Percentiles rank a stretch among this genome's conserved stretches.
Conservation (phyloP, 2,329 filamentous ascomycete species). For the Bipolaris victoriae region DNA sequence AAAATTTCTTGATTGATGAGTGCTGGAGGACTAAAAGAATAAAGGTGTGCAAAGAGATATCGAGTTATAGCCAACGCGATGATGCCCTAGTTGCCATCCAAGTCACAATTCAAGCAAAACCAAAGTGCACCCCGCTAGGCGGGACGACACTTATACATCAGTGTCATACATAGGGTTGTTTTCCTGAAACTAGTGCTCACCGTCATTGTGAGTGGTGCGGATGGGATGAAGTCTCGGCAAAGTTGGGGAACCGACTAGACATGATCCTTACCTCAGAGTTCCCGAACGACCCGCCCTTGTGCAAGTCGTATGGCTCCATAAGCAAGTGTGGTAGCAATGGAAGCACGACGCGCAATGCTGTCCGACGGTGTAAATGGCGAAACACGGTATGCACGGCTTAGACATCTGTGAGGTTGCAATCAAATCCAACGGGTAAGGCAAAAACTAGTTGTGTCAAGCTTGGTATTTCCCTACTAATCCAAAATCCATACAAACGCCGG, state of each 20-base stretch:
- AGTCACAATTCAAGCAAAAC: not conserved
- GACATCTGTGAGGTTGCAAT: not conserved
- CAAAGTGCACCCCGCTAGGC: not conserved
- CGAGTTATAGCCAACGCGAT: not conserved
- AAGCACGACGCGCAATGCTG: not conserved
- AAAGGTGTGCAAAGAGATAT: not conserved
- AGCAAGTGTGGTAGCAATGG: not conserved
- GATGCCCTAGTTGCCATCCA: too few relatives aligned
- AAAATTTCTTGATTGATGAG: not conserved
- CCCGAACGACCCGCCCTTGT: slow-evolving; percentile 3
- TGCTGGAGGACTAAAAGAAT: not conserved
- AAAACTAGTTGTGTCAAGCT: slow-evolving; percentile 6
- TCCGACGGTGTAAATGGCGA: not conserved
- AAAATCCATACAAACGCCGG: slow-evolving; percentile 13
- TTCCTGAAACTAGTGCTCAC: not conserved
- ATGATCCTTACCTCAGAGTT: slow-evolving; percentile 6
- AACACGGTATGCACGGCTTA: not conserved
- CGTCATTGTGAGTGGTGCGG: slow-evolving; percentile 6
- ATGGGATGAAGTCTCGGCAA: slow-evolving; percentile 3
- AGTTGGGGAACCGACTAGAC: slow-evolving; percentile 13
- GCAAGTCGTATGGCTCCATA: not conserved
- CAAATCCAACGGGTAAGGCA: not conserved
- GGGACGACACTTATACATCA: slow-evolving; percentile 1
- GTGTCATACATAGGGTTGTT: not conserved
- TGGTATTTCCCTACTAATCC: slow-evolving; percentile 18